Percentiles rank a stretch among this genome's conserved stretches.
Conservation (phyloP, 495 filamentous ascomycete genomes). For the Lophiostoma macrostomum region DNA sequence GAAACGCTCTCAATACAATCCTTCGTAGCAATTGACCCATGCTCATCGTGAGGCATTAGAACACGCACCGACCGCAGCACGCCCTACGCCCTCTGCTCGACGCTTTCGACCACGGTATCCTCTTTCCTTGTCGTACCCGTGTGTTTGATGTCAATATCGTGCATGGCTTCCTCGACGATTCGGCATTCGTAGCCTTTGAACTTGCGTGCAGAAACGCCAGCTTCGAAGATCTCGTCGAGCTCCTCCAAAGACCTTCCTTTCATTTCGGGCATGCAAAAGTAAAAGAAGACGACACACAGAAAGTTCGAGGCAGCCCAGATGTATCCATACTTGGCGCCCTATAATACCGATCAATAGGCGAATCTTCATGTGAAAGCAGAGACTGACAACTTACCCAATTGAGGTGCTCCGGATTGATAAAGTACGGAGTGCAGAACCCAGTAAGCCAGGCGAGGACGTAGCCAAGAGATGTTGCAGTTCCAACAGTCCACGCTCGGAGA, state of each 20-base stretch:
- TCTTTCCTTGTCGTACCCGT: neutral
- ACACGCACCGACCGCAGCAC: too few relatives aligned
- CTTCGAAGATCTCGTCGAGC: conserved; percentile 27
- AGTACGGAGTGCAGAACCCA: conserved; percentile 45
- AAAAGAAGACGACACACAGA: conserved; percentile 40
- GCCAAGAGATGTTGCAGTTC: conserved; percentile 48
- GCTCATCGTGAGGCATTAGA: too few relatives aligned
- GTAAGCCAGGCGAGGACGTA: conserved; percentile 52
- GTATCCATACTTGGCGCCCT: conserved; percentile 46
- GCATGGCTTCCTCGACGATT: conserved; percentile 16
- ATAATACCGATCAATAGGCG: neutral
- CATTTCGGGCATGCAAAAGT: conserved; percentile 28
- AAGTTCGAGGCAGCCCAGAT: conserved; percentile 47
- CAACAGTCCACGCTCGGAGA: conserved; percentile 52
- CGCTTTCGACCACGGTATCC: too few relatives aligned
- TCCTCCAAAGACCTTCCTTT: conserved; percentile 24
- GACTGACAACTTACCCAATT: conserved; percentile 42
- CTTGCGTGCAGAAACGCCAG: conserved; percentile 13
- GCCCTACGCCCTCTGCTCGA: too few relatives aligned
- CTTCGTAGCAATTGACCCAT: too few relatives aligned
- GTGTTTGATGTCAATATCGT: conserved; percentile 2
- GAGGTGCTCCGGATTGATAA: conserved; percentile 49
- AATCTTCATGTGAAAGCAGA: neutral
- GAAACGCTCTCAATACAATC: too few relatives aligned
- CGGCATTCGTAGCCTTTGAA: conserved; percentile 26